A percentile compares a stretch with the other conserved stretches of the same genome.
phyloP scores from a whole-genome alignment of 2,329 filamentous ascomycete species.

The Calonectria crousiana region DNA sequence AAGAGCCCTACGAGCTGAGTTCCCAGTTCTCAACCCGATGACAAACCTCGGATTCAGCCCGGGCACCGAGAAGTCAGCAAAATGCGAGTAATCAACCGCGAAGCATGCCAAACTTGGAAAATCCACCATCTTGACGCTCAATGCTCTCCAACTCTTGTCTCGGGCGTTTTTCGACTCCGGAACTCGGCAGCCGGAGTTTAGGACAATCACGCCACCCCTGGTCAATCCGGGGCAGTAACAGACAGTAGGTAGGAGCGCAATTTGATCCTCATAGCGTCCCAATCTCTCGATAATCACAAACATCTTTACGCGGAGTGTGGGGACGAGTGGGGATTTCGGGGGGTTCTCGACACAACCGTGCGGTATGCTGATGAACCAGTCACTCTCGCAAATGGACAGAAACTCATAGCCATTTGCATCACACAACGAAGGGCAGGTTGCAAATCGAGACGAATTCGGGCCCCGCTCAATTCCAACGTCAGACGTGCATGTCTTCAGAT shows the following conservation, averaged over 20 bases:
- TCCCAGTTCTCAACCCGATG: background rate
- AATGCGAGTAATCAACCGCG: background rate
- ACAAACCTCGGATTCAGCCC: background rate
- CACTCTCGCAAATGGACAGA: background rate
- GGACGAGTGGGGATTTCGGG: background rate
- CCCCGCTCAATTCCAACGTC: background rate
- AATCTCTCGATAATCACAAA: background rate
- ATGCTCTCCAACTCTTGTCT: background rate
- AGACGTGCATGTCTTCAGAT: background rate
- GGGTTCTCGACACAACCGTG: background rate
- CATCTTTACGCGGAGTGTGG: background rate
- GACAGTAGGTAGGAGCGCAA: background rate
- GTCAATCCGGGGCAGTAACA: background rate
- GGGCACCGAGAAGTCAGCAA: background rate
- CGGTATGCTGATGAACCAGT: constrained; percentile 1
- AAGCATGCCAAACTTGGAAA: background rate
- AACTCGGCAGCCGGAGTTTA: background rate
- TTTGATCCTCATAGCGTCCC: background rate
- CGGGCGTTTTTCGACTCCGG: background rate
- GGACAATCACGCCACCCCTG: background rate
- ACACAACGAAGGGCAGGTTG: background rate
- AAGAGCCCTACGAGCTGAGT: background rate
- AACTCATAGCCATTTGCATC: background rate
- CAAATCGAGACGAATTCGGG: background rate
- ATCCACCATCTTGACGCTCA: background rate